Evolutionary conservation across 306 rosid species (phyloP), one percentile per base, ranked within the genome.

Genomic region (Glycine latifolia): DNA sequence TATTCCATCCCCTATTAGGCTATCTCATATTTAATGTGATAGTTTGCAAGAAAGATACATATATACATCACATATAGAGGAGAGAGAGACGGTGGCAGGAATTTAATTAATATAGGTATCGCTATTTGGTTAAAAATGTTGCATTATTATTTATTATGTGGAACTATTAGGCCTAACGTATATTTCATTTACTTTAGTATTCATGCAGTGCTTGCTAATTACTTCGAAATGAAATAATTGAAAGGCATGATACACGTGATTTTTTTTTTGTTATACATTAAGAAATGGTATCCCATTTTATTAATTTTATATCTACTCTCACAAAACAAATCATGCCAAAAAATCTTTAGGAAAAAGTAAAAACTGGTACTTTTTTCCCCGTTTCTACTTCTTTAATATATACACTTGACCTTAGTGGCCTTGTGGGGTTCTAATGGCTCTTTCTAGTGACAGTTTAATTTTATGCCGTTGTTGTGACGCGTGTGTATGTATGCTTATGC

Each of bases 401-500:
- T 26, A 26, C 31, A 26, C 31, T 2, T 26, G 31, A 1, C 31
- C 31, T 26, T 26, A 26, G 31, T 26, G 31, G 31, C 31, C 31
- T 26, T 0, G 31, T 26, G 31, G 31, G 31, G 31, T 26, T 26
- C 31, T 26, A 26, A 26, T 26, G 31, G 31, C 31, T 26, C 31
- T 26, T 26, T 26, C 31, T 26, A 26, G 31, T 26, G 31, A 26
- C 31, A 0, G 31, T 26, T 26, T 26, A 26, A 0, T 26, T 26
- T 26, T 26, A 47, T 16, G 46, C 13, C 17, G 50, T 83, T 63
- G 52, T 76, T 69, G 33, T 52, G 79, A 81, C 74, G 44, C 15
- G 52, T 73, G 47, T 53, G 67, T 13, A 17, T n/a, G 16, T 12
- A 41, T 75, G 68, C 12, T 8, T 26, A 3, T 68, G 74, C 46